A percentile compares a stretch with the other conserved stretches of the same genome.
phyloP scores from a whole-genome alignment of 768 basidiomycete species.

The Lactarius psammicola region DNA sequence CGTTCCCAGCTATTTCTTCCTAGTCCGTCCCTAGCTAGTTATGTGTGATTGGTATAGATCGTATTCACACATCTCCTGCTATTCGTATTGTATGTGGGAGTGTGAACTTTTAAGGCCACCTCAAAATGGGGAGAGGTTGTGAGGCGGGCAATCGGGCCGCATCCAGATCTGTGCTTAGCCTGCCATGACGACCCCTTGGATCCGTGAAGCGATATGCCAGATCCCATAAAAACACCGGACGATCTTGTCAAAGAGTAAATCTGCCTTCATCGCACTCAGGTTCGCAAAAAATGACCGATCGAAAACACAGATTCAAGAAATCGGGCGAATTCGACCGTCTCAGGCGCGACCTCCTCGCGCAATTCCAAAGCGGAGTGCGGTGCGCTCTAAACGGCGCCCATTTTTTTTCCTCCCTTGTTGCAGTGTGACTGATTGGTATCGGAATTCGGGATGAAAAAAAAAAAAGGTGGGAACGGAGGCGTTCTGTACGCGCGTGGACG shows the following conservation, averaged over 20 bases:
- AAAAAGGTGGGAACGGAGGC: conserved; percentile 47
- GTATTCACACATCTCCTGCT: neutral
- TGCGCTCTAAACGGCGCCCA: neutral
- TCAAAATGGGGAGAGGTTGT: neutral
- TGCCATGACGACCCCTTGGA: too few relatives aligned
- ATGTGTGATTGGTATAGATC: conserved; percentile 21
- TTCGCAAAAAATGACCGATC: neutral
- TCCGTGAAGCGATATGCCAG: conserved; percentile 15
- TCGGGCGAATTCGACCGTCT: conserved; percentile 74
- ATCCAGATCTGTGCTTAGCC: neutral
- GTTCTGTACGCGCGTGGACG: conserved; percentile 55
- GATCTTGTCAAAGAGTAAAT: conserved; percentile 25
- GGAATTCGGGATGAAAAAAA: neutral
- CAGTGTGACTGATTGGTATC: neutral
- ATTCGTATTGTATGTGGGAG: neutral
- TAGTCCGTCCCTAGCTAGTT: conserved; percentile 24
- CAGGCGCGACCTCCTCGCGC: conserved; percentile 56
- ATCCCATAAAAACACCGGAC: conserved; percentile 26
- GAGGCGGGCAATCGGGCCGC: neutral
- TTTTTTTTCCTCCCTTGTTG: neutral
- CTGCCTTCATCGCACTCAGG: neutral
- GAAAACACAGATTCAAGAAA: conserved; percentile 59
- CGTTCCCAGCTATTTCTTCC: conserved; percentile 9
- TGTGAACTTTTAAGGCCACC: neutral
- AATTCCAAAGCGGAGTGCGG: conserved; percentile 60